phyloP scores from a whole-genome alignment of 1,284 basidiomycete species.

The Tylopilus sp. region DNA sequence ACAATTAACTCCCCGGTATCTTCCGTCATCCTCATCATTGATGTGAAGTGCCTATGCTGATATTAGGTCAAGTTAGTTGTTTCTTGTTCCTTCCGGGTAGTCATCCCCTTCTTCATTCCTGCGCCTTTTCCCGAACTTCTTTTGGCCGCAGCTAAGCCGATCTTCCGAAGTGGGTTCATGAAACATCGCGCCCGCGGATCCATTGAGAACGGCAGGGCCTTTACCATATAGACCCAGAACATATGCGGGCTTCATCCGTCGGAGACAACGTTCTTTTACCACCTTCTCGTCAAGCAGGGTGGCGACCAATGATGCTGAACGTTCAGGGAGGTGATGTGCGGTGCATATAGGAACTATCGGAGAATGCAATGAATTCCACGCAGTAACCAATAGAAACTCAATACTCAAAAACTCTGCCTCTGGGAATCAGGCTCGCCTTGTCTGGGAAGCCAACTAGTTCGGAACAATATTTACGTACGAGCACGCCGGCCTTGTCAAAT shows the following conservation, averaged over 20 bases:
- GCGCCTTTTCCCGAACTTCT: slow-evolving; percentile 17
- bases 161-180: slow-evolving; percentile 16
- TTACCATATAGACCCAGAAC: slow-evolving; percentile 19
- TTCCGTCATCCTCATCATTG: slow-evolving; percentile 17
- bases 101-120: slow-evolving; percentile 11
- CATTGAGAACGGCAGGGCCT: slow-evolving; percentile 11
- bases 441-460: slow-evolving; percentile 27
- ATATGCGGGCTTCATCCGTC: slow-evolving; percentile 16
- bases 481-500: slow-evolving; percentile 23
- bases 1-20: slow-evolving; percentile 15
- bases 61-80: slow-evolving; percentile 1
- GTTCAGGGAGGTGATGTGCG: slow-evolving; percentile 5
- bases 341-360: slow-evolving; percentile 4
- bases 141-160: slow-evolving; percentile 29
- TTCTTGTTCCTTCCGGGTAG: slow-evolving; percentile 13
- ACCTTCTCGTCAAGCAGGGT: slow-evolving; percentile 20
- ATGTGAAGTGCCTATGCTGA: slow-evolving; percentile 5
- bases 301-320: slow-evolving; percentile 14
- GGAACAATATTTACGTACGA: slow-evolving; percentile 31
- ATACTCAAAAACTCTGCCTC: slow-evolving; percentile 15
- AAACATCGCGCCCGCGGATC: slow-evolving; percentile 31
- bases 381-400: slow-evolving; percentile 12
- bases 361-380: slow-evolving; percentile 9
- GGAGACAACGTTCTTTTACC: slow-evolving; percentile 20
- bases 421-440: slow-evolving; percentile 25